Base-by-base conservation (phyloP, 2,329 filamentous ascomycete species). In the Pseudogymnoascus sp. region DNA sequence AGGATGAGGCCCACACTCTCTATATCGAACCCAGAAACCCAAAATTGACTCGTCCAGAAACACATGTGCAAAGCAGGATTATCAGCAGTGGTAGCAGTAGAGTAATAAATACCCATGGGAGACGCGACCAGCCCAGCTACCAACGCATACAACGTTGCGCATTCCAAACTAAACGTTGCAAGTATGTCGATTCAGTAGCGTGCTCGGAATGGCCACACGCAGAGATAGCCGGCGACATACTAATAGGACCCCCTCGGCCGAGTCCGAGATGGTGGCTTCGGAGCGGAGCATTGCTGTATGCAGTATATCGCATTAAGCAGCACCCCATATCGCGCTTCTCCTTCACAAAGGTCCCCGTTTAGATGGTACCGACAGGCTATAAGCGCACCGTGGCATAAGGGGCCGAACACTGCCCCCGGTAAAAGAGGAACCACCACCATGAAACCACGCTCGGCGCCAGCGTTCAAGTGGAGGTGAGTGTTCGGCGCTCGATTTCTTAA, bases 241-340 rank as follows among this genome's bases (percentile, higher is more conserved):
- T 66, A 67, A 63, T 62, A 63, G 67, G 66, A 67, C 76, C 76
- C 79, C 76, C 78, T 79, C 76, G 80, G 80, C 80, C 80, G 71
- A 82, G 79, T 81, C 80, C 80, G 76, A 79, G 79, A 79, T 71
- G 80, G 80, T 82, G 80, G 80, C 80, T 82, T 77, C 79, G 78
- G 80, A 79, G 80, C 80, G 81, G 80, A 80, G 78, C 80, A 71
- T 74, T 57, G 9, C 28, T 19, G 4, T 7, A n/a, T 33, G 28
- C 50, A 33, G 17, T 57, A 57, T 33, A 57, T 31, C 50, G 10
- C 28, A 57, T 60, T 60, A 76, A 73, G 64, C 70, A 69, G 76
- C 76, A 68, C 79, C 80, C 80, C 81, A 79, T 82, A 82, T 82
- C 80, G 78, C 80, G 79, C 79, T 81, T 83, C 80, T 79, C 79